phyloP scores from a whole-genome alignment of 345 rosid species.

The Cardamine occulta region DNA sequence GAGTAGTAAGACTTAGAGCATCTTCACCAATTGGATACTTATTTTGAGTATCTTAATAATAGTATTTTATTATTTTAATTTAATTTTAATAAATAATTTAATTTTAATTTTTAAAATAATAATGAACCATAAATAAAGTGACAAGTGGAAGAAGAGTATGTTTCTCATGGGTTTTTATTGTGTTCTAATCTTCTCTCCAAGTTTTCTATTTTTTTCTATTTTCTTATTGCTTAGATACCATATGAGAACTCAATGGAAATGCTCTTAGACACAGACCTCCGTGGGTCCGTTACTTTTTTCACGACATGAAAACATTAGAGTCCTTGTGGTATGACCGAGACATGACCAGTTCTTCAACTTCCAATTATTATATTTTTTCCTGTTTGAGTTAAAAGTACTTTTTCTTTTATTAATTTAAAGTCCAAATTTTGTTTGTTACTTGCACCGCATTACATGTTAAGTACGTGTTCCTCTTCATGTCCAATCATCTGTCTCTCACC shows the following conservation, averaged over 20 bases:
- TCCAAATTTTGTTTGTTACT: background rate
- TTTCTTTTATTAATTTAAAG: background rate
- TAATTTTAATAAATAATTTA: too few relatives aligned
- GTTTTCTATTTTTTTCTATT: too few relatives aligned
- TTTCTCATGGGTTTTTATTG: too few relatives aligned
- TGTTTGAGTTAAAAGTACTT: conserved; percentile 9
- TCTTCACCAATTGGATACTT: too few relatives aligned
- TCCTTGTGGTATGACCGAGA: conserved; percentile 9
- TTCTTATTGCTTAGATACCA: too few relatives aligned
- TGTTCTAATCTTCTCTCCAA: too few relatives aligned
- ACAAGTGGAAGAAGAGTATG: too few relatives aligned
- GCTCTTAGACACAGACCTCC: background rate
- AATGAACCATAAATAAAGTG: too few relatives aligned
- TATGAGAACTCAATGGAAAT: too few relatives aligned
- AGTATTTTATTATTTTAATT: too few relatives aligned
- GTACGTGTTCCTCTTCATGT: conserved; percentile 28
- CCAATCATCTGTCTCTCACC: conserved; percentile 27
- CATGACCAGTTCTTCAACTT: conserved; percentile 26
- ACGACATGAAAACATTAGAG: conserved; percentile 17
- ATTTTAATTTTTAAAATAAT: too few relatives aligned
- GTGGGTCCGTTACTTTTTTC: conserved; percentile 26
- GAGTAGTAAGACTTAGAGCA: conserved; percentile 19
- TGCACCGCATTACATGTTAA: conserved; percentile 20
- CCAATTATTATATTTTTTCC: conserved; percentile 5
- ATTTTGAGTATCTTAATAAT: too few relatives aligned